Conservation (phyloP, 2,329 filamentous ascomycete genomes). For the Orbilia ellipsospora region DNA sequence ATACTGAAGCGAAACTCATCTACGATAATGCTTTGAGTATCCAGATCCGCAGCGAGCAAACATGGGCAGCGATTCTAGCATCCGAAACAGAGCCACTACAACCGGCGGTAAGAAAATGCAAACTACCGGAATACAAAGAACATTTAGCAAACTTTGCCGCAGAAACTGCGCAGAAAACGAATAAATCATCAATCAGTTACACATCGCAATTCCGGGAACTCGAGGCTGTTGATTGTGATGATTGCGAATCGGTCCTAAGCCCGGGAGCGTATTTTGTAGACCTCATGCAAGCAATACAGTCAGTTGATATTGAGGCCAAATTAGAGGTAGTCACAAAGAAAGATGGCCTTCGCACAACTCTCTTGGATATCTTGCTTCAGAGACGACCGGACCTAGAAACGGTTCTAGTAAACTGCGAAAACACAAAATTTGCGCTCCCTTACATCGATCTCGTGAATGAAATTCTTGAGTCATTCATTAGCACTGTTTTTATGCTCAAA, state of each 20-base stretch:
- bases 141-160: too few relatives aligned
- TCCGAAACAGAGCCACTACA: not conserved
- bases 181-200: slow-evolving; percentile 7
- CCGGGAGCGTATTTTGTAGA: slow-evolving; percentile 59
- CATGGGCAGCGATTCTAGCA: not conserved
- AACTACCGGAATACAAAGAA: not conserved
- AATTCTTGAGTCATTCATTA: slow-evolving; percentile 58
- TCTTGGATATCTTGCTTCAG: slow-evolving; percentile 41
- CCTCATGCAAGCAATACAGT: slow-evolving; percentile 57
- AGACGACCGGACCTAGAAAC: slow-evolving; percentile 59
- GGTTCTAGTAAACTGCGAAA: slow-evolving; percentile 59
- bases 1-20: not conserved
- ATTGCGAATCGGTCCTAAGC: slow-evolving; percentile 55
- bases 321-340: slow-evolving; percentile 58
- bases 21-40: slow-evolving; percentile 21
- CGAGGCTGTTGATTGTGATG: slow-evolving; percentile 42
- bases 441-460: slow-evolving; percentile 61
- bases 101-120: not conserved
- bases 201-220: slow-evolving; percentile 21
- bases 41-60: slow-evolving; percentile 2
- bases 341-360: slow-evolving; percentile 57
- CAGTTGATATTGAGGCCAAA: too few relatives aligned
- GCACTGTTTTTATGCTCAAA: too few relatives aligned
- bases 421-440: slow-evolving; percentile 59
- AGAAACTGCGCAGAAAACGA: not conserved